A percentile compares a stretch with the other conserved stretches of the same genome.
Conservation (phyloP, 768 basidiomycete species). For the Chalciporus piperatus region DNA sequence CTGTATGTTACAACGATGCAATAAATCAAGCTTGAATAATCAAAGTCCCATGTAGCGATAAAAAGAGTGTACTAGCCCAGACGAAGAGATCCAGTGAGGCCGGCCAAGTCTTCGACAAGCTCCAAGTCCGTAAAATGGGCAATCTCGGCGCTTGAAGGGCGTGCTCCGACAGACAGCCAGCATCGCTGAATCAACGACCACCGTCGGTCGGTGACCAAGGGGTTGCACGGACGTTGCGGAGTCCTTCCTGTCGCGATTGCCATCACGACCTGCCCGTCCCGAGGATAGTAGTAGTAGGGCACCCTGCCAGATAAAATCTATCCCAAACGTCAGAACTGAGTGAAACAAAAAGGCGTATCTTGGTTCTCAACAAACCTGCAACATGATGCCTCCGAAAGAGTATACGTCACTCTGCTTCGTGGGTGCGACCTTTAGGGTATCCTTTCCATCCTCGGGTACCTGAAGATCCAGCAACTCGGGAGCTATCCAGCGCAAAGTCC, state of each 20-base stretch:
- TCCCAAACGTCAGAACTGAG: too few relatives aligned
- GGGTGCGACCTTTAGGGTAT: background rate
- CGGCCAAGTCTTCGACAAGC: background rate
- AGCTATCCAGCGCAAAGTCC: slow-evolving; percentile 8
- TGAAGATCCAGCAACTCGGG: slow-evolving; percentile 4
- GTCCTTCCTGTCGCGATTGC: background rate
- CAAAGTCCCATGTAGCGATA: too few relatives aligned
- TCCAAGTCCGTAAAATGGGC: background rate
- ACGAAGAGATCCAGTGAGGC: too few relatives aligned
- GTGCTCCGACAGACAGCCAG: background rate
- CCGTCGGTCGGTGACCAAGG: background rate
- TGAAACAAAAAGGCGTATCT: background rate
- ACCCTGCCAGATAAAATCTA: slow-evolving; percentile 5
- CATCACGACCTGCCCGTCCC: background rate
- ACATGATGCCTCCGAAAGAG: slow-evolving; percentile 1
- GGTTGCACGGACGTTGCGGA: background rate
- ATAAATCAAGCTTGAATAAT: too few relatives aligned
- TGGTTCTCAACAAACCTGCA: slow-evolving; percentile 1
- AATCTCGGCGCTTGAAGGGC: slow-evolving; percentile 3
- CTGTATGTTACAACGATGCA: too few relatives aligned
- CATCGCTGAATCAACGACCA: slow-evolving; percentile 7
- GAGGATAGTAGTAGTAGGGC: slow-evolving; percentile 5
- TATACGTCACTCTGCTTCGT: slow-evolving; percentile 2
- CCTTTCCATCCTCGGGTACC: background rate
- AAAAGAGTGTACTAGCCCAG: too few relatives aligned